A percentile compares a stretch with the other conserved stretches of the same genome.
phyloP scores from a whole-genome alignment of 805 yeast genomes.

The Starmerella sirachaensis region DNA sequence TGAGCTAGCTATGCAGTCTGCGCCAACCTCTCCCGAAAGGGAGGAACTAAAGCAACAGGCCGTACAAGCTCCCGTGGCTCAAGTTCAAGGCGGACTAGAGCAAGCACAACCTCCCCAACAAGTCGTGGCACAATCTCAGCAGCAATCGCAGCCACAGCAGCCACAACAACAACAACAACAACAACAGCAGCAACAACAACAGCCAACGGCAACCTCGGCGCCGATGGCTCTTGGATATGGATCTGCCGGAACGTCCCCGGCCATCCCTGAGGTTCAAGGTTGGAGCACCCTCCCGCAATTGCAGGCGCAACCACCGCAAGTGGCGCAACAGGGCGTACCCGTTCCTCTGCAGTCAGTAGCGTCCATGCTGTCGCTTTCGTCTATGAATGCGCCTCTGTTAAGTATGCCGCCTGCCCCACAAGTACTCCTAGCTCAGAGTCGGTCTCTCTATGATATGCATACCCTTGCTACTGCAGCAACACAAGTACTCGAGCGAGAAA shows the following conservation, averaged over 20 bases:
- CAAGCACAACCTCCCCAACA: not conserved
- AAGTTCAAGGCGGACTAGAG: not conserved
- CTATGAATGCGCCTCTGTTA: constrained; percentile 5
- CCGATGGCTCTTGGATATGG: not conserved
- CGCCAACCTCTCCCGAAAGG: constrained; percentile 8
- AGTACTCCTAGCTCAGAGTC: constrained; percentile 9
- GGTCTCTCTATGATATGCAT: constrained; percentile 30
- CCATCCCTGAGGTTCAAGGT: no score
- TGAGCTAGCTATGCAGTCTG: constrained; percentile 1
- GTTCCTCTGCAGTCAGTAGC: constrained; percentile 4
- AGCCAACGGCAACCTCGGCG: not conserved
- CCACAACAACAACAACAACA: constrained; percentile 7
- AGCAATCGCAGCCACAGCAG: not conserved
- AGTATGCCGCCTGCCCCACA: not conserved
- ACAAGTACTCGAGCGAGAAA: constrained; percentile 34
- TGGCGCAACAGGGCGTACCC: not conserved
- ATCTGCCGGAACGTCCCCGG: not conserved
- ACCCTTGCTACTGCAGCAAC: constrained; percentile 36
- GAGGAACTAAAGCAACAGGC: not conserved
- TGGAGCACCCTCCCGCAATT: not conserved
- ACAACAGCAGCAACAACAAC: constrained; percentile 7
- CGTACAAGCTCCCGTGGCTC: not conserved
- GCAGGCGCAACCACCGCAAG: not conserved
- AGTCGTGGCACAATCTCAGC: not conserved
- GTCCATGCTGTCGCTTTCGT: constrained; percentile 7